Percentiles rank a stretch among this genome's conserved stretches.
Conservation (phyloP, 2,329 filamentous ascomycete species). For the Paracorniculantispora psalliotae region DNA sequence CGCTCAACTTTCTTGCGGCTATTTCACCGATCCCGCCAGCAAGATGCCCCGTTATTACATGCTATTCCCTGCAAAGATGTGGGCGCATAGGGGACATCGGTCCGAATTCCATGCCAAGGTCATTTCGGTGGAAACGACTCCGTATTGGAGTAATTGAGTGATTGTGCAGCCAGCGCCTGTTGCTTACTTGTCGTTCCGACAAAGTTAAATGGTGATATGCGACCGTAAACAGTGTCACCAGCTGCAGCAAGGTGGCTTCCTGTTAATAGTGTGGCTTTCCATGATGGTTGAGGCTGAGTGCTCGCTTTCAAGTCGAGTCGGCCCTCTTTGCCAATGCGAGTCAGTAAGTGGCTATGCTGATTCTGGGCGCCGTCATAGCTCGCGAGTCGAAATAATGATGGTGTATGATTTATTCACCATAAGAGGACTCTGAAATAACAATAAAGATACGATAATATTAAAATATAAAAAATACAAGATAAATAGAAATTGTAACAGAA, state of each 20-base stretch:
- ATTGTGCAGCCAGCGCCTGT: background rate
- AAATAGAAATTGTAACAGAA: too few relatives aligned
- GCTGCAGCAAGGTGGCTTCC: too few relatives aligned
- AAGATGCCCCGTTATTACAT: background rate
- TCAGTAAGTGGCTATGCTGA: background rate
- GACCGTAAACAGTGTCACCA: background rate
- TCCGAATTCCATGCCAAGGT: background rate
- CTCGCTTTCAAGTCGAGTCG: too few relatives aligned
- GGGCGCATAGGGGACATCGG: background rate
- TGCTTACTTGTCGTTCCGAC: background rate
- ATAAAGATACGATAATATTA: too few relatives aligned
- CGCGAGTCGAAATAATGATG: too few relatives aligned
- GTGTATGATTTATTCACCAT: too few relatives aligned
- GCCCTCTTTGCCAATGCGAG: too few relatives aligned
- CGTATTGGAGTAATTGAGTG: background rate
- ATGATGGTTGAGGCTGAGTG: too few relatives aligned
- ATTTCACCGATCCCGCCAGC: background rate
- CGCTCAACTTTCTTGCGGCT: background rate
- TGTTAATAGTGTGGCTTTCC: background rate
- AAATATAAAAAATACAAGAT: too few relatives aligned
- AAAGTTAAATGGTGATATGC: background rate
- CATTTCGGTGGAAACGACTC: background rate
- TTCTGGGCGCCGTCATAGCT: background rate
- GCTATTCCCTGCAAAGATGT: background rate
- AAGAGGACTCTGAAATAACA: too few relatives aligned